Evolutionary conservation across 2,329 filamentous ascomycete species (phyloP).

Genomic region (Aurifilum marmelostoma): DNA sequence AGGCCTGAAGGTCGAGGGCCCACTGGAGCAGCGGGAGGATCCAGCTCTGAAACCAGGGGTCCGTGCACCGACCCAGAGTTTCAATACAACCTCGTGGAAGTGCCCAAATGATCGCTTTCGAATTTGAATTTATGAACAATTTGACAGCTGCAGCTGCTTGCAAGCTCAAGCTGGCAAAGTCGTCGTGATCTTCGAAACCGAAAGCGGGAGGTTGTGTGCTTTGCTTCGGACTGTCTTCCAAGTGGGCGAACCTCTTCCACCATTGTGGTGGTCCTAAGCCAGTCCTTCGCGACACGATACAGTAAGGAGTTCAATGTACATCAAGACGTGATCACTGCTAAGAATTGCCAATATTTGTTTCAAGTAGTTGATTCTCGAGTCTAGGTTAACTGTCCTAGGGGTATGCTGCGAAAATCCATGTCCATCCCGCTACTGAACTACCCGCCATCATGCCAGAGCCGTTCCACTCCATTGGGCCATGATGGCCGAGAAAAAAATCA

Average conservation of each 20-base stretch:
- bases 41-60: conserved; percentile 2
- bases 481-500: conserved; percentile 9
- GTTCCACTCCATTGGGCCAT: conserved; percentile 1
- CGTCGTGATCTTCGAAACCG: neutral
- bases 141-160: neutral
- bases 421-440: conserved; percentile 1
- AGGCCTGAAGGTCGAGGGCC: neutral
- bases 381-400: conserved; percentile 38
- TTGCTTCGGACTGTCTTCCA: neutral
- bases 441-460: neutral
- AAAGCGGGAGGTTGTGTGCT: neutral
- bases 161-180: neutral
- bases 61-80: neutral
- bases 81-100: neutral
- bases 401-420: conserved; percentile 34
- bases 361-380: conserved; percentile 32
- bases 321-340: neutral
- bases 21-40: neutral
- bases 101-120: neutral
- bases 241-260: too few relatives aligned
- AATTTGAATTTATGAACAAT: neutral
- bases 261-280: too few relatives aligned
- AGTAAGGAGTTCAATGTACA: too few relatives aligned
- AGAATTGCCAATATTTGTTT: conserved; percentile 12
- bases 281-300: neutral